Evolutionary conservation across 441 rosid species (phyloP).

Genomic region (Arabidopsis hybrid): DNA sequence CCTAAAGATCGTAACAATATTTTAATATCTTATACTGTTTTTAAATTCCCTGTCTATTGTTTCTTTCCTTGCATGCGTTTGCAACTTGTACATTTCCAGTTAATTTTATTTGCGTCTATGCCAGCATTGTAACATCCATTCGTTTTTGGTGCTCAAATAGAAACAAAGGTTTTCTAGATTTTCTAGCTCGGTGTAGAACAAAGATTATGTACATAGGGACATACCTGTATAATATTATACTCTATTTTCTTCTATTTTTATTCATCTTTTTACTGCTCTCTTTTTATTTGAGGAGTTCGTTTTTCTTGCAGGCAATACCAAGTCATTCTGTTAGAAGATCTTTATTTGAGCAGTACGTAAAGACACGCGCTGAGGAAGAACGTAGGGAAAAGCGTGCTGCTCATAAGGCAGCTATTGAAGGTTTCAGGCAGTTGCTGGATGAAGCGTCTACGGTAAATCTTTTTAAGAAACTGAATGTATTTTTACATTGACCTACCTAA

Average conservation of each 20-base stretch:
- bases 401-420: constrained; percentile 94
- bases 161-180: background rate
- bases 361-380: constrained; percentile 99
- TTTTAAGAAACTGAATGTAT: constrained; percentile 12
- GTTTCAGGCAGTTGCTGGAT: constrained; percentile 87
- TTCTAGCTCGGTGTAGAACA: constrained; percentile 26
- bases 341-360: constrained; percentile 93
- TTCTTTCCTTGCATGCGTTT: constrained; percentile 17
- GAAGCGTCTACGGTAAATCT: constrained; percentile 75
- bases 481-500: constrained; percentile 16
- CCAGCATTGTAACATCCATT: background rate
- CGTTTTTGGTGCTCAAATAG: constrained; percentile 9
- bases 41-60: background rate
- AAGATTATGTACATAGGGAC: background rate
- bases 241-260: no score
- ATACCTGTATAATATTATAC: background rate
- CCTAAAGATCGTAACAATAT: constrained; percentile 31
- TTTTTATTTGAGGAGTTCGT: constrained; percentile 5
- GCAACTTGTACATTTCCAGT: constrained; percentile 22
- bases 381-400: constrained; percentile 99
- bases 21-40: constrained; percentile 17
- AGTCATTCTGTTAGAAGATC: constrained; percentile 98
- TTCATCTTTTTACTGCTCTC: background rate
- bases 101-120: background rate
- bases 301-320: constrained; percentile 80